Evolutionary conservation across 2,329 filamentous ascomycete species (phyloP).

Genomic region (Cladosporium velox): DNA sequence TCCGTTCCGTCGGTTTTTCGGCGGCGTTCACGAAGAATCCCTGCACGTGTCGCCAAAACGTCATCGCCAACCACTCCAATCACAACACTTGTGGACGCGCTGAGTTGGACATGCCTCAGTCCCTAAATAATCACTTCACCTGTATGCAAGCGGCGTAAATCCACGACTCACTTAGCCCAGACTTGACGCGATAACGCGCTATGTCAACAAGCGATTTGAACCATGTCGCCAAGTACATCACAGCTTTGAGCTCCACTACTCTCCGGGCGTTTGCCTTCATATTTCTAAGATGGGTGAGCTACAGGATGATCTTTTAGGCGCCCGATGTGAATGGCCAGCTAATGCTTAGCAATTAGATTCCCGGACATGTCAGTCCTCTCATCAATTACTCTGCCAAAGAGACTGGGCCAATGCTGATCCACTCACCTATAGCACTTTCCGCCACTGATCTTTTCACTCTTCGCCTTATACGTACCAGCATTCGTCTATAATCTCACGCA

Average conservation of each 20-base stretch:
- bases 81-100: background rate
- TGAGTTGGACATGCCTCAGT: background rate
- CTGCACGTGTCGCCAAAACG: background rate
- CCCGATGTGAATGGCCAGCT: background rate
- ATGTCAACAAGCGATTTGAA: constrained; percentile 21
- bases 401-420: constrained; percentile 23
- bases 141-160: background rate
- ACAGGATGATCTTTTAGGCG: background rate
- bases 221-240: constrained; percentile 25
- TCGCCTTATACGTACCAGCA: constrained; percentile 50
- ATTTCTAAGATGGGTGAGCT: constrained; percentile 40
- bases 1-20: background rate
- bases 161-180: background rate
- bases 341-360: constrained; percentile 32
- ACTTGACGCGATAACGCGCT: background rate
- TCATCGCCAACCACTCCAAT: constrained; percentile 3
- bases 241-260: constrained; percentile 31
- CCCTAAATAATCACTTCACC: background rate
- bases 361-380: constrained; percentile 38
- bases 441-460: constrained; percentile 39
- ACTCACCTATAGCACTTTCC: constrained; percentile 32
- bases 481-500: constrained; percentile 36
- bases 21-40: background rate
- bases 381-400: background rate
- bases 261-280: constrained; percentile 35